Conservation (phyloP, 192 early-diverging fungal species). For the Obelidium mucronatum region DNA sequence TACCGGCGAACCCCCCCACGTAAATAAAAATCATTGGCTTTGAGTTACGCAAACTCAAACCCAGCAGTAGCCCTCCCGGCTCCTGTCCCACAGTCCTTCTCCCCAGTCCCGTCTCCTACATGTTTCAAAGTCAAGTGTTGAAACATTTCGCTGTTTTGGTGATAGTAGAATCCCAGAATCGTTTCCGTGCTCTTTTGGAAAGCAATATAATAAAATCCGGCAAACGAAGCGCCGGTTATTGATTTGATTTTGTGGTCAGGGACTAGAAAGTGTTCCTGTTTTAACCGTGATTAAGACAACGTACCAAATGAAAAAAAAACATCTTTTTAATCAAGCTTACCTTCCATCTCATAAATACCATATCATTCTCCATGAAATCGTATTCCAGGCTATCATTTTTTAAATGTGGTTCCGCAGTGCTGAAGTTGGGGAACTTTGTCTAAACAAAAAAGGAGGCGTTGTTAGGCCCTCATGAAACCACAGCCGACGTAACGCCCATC, state of each 20-base stretch:
- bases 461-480: background rate
- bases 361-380: conserved; percentile 67
- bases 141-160: conserved; percentile 61
- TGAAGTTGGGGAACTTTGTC: conserved; percentile 56
- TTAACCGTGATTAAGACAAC: background rate
- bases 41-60: conserved; percentile 32
- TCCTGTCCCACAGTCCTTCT: conserved; percentile 4
- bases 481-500: too few relatives aligned
- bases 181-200: conserved; percentile 71
- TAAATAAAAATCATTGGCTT: background rate
- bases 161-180: conserved; percentile 73
- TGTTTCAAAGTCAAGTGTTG: conserved; percentile 56
- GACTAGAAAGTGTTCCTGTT: conserved; percentile 82
- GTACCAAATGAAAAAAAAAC: conserved; percentile 3
- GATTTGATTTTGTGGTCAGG: conserved; percentile 81
- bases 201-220: conserved; percentile 86
- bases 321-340: conserved; percentile 19
- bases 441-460: background rate
- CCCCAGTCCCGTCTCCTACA: conserved; percentile 30
- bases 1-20: background rate
- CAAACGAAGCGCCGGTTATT: conserved; percentile 87
- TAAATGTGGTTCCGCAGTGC: conserved; percentile 42
- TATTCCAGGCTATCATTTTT: conserved; percentile 57
- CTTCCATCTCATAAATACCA: conserved; percentile 93
- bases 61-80: conserved; percentile 10